Evolutionary conservation across 768 basidiomycete species (phyloP).

Genomic region (Pleurotus djamor): DNA sequence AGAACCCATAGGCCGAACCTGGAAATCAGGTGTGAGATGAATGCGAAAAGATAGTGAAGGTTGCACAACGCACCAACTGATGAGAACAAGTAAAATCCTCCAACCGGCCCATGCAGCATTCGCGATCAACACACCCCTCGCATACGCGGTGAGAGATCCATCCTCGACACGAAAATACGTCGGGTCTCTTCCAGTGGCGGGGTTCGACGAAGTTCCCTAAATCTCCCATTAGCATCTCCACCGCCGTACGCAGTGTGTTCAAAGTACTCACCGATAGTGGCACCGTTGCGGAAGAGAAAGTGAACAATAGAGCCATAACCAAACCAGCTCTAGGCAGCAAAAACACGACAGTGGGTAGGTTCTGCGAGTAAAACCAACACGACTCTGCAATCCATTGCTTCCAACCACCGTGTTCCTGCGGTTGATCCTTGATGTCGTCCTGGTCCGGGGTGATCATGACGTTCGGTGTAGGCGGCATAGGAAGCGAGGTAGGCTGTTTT

Average conservation of each 20-base stretch:
- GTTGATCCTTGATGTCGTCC: no score
- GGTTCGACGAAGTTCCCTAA: not conserved
- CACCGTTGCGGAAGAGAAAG: constrained; percentile 37
- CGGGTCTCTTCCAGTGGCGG: constrained; percentile 45
- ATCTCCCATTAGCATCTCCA: no score
- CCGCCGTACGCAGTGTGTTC: no score
- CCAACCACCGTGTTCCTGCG: constrained; percentile 29
- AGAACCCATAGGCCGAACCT: constrained; percentile 83
- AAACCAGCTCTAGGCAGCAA: constrained; percentile 83
- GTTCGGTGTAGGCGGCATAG: not conserved
- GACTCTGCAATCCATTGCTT: constrained; percentile 66
- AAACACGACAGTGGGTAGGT: constrained; percentile 77
- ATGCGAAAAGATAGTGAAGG: constrained; percentile 3
- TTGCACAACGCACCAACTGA: constrained; percentile 61
- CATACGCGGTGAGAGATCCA: constrained; percentile 72
- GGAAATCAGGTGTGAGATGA: constrained; percentile 8
- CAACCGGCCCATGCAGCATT: constrained; percentile 84
- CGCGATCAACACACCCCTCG: constrained; percentile 72
- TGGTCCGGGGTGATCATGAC: not conserved
- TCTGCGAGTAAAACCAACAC: constrained; percentile 82
- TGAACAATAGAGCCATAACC: constrained; percentile 66
- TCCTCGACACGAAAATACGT: constrained; percentile 69
- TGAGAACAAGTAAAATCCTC: constrained; percentile 64
- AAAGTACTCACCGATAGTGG: not conserved
- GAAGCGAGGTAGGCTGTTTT: not conserved